Evolutionary conservation across 345 rosid species (phyloP), one percentile per base, ranked within the genome.

Genomic region (Ricinus communis): DNA sequence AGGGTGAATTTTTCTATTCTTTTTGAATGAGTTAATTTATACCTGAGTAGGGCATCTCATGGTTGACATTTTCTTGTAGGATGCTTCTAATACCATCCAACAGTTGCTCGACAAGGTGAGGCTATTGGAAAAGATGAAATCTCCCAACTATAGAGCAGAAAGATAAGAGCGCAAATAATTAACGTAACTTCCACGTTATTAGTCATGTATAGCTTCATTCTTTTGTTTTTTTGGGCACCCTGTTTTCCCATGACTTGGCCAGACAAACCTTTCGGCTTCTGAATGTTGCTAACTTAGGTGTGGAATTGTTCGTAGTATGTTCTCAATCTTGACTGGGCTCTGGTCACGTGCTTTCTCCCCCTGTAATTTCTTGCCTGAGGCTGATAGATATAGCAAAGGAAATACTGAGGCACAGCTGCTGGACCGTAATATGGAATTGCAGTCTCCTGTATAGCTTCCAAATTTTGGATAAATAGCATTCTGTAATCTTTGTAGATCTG

Each of bases 31-130:
- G 27, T 22, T 0, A 18, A n/a, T 33, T 22, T 13, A 56, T 71
- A 0, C 8, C 0, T 40, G 19, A n/a, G 18, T 30, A 31, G 22
- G 55, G 41, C 8, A 28, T 51, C 65, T 54, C 18, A 51, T 43
- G 40, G 49, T 15, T 65, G 53, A 55, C 55, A 47, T 16, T 58
- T 53, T 14, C 50, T 53, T 77, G 84, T 66, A 91, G 96, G 93
- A 86, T 10, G 96, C 97, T 21, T 87, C 96, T 0, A 82, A 71
- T 65, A 86, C 92, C 0, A 91, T 88, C 36, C 84, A 88, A 47
- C 87, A 81, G 59, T 76, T 94, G 81, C 60, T 86, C 19, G 83
- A 90, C 69, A 91, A 84, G 85, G 78, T 88, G 22, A 85, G 63
- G 80, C 50, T 80, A 72, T 80, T 88, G 77, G 97, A 91, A 79